Evolutionary conservation across 1,139 yeast species (phyloP), one percentile per base, ranked within the genome.

Genomic region (Yamadazyma siamensis): DNA sequence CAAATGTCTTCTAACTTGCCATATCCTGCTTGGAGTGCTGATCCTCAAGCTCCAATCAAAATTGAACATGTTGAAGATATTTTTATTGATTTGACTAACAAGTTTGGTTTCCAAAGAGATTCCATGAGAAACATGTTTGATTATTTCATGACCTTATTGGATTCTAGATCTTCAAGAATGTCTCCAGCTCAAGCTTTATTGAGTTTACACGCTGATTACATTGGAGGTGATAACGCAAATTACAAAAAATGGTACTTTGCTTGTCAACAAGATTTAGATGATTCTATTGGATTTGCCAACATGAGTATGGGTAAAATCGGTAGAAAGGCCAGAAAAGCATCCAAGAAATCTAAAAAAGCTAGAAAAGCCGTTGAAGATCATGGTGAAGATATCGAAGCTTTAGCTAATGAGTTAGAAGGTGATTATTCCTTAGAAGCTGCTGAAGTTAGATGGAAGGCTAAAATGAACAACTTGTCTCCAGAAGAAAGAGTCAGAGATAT

Each of bases 91-190:
- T 70, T 94, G 56, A 71, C 95, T 38, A 81, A 83, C 62, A 83
- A 84, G 61, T 88, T 94, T 61, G 98, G 98, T 41, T 94, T 94
- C 76, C 98, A 94, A 70, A 77, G 95, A 61, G 97, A 89, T 56
- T 86, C 96, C 16, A 87, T 87, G 91, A 79, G 95, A 65, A 94
- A 94, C 64, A 85, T 89, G 86, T 91, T 80, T 62, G 98, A 94
- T 56, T 94, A 87, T 61, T 81, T 91, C 59, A 84, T 94, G 96
- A 77, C 86, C 17, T 71, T 89, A 49, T 73, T 94, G 53, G 98
- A 94, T 56, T 91, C 98, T 7, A 79, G 97, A 57, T 77, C 97
- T 8, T 87, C 96, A 31, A 82, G 98, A 63, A 87, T 89, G 95
- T 80, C 96, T 13, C 96, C 98, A 15, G 84, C 87, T 40, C 95